Evolutionary conservation across 179 eudicot genomes (phyloP).

Genomic region (Beta macrorhiza): DNA sequence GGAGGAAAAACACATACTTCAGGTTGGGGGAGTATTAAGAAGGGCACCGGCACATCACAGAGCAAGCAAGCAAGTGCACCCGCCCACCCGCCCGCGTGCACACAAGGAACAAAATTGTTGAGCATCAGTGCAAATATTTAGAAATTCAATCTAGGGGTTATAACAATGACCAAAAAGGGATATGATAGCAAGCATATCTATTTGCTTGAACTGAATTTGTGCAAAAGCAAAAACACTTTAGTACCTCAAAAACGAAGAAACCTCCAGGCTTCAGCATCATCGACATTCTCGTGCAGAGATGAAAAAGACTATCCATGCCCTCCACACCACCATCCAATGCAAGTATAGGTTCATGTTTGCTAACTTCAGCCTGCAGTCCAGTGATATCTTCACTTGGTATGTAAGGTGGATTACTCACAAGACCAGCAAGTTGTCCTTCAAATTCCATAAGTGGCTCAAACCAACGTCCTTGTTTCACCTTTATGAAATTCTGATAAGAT

Average conservation of each 20-base stretch:
- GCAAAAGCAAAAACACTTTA: not conserved
- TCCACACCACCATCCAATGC: constrained; percentile 86
- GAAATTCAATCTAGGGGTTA: not conserved
- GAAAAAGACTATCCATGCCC: constrained; percentile 70
- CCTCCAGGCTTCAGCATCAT: constrained; percentile 79
- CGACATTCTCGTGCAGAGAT: constrained; percentile 59
- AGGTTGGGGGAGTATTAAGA: not conserved
- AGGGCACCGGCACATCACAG: not conserved
- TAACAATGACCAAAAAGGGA: constrained; percentile 5
- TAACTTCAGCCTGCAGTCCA: constrained; percentile 87
- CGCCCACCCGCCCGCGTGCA: too few species aligned
- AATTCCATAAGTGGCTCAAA: constrained; percentile 66
- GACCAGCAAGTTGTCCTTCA: constrained; percentile 68
- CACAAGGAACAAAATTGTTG: not conserved
- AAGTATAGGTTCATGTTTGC: constrained; percentile 78
- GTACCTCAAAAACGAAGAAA: constrained; percentile 82
- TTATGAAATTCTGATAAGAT: constrained; percentile 48
- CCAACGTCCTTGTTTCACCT: constrained; percentile 76
- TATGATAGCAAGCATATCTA: not conserved
- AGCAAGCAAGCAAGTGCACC: too few species aligned
- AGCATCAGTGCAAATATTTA: not conserved
- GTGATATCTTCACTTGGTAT: constrained; percentile 72
- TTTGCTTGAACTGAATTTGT: not conserved
- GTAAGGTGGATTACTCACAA: constrained; percentile 96
- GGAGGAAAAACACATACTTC: not conserved